Conservation (phyloP, 73 alveolate genomes). For the Paramecium pentaurelia region DNA sequence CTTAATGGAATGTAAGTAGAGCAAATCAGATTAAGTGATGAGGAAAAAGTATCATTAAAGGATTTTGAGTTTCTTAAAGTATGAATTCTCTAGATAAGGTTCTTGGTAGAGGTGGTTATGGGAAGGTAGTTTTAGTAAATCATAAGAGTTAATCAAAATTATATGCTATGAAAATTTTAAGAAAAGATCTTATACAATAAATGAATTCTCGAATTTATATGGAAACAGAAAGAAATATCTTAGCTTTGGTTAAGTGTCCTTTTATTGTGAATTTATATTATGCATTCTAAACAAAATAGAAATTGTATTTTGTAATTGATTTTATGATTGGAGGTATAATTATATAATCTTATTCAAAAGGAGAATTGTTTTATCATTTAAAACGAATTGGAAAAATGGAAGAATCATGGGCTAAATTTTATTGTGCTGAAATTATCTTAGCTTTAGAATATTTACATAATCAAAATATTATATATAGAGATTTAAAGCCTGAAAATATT, state of each 20-base stretch:
- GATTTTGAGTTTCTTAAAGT: constrained; percentile 14
- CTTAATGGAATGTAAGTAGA: background rate
- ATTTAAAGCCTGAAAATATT: constrained; percentile 96
- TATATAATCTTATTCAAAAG: constrained; percentile 33
- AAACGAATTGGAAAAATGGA: constrained; percentile 74
- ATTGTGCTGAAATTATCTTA: constrained; percentile 89
- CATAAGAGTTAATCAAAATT: background rate
- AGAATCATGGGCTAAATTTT: constrained; percentile 83
- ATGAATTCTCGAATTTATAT: constrained; percentile 59
- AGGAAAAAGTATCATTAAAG: background rate
- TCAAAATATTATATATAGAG: constrained; percentile 88
- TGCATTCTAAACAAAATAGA: constrained; percentile 91
- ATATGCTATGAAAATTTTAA: constrained; percentile 90
- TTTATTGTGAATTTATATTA: constrained; percentile 90
- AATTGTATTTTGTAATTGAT: constrained; percentile 92
- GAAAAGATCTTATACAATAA: constrained; percentile 63
- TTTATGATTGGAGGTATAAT: constrained; percentile 84
- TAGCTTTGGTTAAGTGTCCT: constrained; percentile 84
- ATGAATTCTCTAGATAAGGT: background rate
- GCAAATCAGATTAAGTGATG: background rate
- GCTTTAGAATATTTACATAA: constrained; percentile 90
- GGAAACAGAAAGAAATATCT: constrained; percentile 73
- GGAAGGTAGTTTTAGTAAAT: constrained; percentile 49
- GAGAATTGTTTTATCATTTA: constrained; percentile 94
- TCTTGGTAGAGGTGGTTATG: constrained; percentile 52